Conservation (phyloP, 2,329 filamentous ascomycete genomes). For the Neurospora crassa region DNA sequence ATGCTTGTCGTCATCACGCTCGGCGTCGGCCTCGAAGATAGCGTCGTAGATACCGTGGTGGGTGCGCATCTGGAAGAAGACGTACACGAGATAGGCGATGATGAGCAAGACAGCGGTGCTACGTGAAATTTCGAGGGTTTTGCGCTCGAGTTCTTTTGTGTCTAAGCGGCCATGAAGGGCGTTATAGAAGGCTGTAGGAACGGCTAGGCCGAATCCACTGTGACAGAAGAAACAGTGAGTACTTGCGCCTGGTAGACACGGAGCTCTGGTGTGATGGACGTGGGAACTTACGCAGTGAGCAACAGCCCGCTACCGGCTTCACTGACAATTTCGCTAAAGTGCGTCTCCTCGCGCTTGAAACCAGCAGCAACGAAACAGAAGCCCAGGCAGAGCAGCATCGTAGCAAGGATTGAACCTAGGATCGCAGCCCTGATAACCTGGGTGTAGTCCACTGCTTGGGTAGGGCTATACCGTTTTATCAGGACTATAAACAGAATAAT, state of each 20-base stretch:
- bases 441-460: slow-evolving; percentile 32
- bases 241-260: neutral
- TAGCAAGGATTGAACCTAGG: slow-evolving; percentile 73
- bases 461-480: slow-evolving; percentile 27
- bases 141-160: slow-evolving; percentile 33
- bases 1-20: slow-evolving; percentile 53
- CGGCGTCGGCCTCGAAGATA: slow-evolving; percentile 62
- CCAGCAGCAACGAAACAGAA: slow-evolving; percentile 73
- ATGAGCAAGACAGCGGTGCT: slow-evolving; percentile 63
- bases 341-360: slow-evolving; percentile 54
- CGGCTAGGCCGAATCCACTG: slow-evolving; percentile 39
- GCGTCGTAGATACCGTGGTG: slow-evolving; percentile 71
- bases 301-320: slow-evolving; percentile 72
- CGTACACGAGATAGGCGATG: slow-evolving; percentile 54
- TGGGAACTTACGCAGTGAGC: slow-evolving; percentile 59
- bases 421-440: slow-evolving; percentile 78
- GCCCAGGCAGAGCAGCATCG: slow-evolving; percentile 70
- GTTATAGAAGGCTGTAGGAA: slow-evolving; percentile 47
- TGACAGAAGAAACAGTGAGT: neutral
- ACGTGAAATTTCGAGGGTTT: slow-evolving; percentile 58
- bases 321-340: slow-evolving; percentile 65
- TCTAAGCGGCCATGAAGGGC: slow-evolving; percentile 26
- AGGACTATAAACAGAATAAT: slow-evolving; percentile 76
- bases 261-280: neutral
- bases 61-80: slow-evolving; percentile 66